Conservation (phyloP, 768 basidiomycete genomes). For the Dendrothele bispora region DNA sequence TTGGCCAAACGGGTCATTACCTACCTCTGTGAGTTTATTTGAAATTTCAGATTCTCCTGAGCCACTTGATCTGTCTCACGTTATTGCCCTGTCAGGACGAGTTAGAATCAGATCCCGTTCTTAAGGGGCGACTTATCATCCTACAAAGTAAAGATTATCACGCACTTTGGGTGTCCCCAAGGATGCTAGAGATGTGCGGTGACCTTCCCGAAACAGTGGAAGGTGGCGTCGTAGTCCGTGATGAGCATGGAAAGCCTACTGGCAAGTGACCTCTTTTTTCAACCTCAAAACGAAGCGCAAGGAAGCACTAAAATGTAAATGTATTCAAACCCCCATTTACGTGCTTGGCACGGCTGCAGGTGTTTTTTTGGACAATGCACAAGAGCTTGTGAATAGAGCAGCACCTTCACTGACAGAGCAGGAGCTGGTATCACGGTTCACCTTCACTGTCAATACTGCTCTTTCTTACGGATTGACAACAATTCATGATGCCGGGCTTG, state of each 20-base stretch:
- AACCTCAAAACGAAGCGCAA: background rate
- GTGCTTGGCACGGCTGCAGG: constrained; percentile 33
- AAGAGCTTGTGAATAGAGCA: constrained; percentile 64
- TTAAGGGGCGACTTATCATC: constrained; percentile 72
- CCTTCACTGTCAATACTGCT: constrained; percentile 63
- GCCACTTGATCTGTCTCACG: constrained; percentile 1
- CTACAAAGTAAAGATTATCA: constrained; percentile 88
- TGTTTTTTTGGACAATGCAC: constrained; percentile 84
- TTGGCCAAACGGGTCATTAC: constrained; percentile 64
- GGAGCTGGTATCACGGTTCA: constrained; percentile 61
- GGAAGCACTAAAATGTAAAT: constrained; percentile 1
- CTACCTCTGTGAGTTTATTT: constrained; percentile 67
- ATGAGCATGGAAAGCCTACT: constrained; percentile 63
- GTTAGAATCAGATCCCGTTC: constrained; percentile 66
- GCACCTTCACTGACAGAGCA: constrained; percentile 62
- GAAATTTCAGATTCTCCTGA: too few species aligned
- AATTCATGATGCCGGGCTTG: constrained; percentile 82
- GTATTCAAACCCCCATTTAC: too few species aligned
- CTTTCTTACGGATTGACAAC: too few species aligned
- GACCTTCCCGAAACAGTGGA: constrained; percentile 70
- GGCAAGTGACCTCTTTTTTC: constrained; percentile 43
- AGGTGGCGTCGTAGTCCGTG: constrained; percentile 78
- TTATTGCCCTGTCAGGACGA: constrained; percentile 46
- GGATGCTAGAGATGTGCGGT: constrained; percentile 52
- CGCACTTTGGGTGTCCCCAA: constrained; percentile 80